phyloP scores from a whole-genome alignment of 805 yeast genomes.

The Yamadazyma philogaea region DNA sequence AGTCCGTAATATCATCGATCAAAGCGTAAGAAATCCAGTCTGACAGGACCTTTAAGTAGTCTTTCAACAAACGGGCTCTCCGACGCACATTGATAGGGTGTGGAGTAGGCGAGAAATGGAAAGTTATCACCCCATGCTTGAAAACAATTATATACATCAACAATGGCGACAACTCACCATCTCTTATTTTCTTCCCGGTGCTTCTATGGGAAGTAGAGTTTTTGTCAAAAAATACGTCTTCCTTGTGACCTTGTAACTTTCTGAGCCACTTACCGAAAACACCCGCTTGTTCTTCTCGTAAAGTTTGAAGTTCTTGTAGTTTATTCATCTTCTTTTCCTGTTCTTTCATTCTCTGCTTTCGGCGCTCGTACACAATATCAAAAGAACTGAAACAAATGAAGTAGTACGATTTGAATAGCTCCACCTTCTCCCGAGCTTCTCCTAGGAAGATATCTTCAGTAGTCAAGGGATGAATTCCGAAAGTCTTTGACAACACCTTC shows the following conservation, averaged over 20 bases:
- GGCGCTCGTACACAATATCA: constrained; percentile 68
- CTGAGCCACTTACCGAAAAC: not conserved
- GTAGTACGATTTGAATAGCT: constrained; percentile 84
- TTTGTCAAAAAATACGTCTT: not conserved
- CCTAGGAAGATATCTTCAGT: constrained; percentile 93
- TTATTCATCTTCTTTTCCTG: constrained; percentile 38
- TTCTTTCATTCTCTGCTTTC: constrained; percentile 49
- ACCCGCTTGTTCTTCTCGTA: constrained; percentile 1
- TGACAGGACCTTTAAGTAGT: constrained; percentile 83
- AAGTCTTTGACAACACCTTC: constrained; percentile 85
- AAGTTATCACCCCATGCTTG: constrained; percentile 84
- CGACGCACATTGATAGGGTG: constrained; percentile 95
- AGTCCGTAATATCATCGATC: constrained; percentile 95
- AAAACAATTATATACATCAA: constrained; percentile 93
- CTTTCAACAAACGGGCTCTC: constrained; percentile 82
- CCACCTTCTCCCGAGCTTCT: constrained; percentile 94
- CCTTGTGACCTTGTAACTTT: not conserved
- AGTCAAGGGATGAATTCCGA: constrained; percentile 94
- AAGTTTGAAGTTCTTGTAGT: constrained; percentile 35
- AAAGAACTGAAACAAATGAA: constrained; percentile 75
- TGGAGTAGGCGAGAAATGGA: constrained; percentile 92
- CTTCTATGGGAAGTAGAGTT: constrained; percentile 21
- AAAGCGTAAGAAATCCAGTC: constrained; percentile 98
- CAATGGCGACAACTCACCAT: constrained; percentile 74
- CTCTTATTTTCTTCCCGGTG: constrained; percentile 32